Evolutionary conservation across 2,329 filamentous ascomycete species (phyloP), one percentile per base, ranked within the genome.

Genomic region (Apiospora malaysiana): DNA sequence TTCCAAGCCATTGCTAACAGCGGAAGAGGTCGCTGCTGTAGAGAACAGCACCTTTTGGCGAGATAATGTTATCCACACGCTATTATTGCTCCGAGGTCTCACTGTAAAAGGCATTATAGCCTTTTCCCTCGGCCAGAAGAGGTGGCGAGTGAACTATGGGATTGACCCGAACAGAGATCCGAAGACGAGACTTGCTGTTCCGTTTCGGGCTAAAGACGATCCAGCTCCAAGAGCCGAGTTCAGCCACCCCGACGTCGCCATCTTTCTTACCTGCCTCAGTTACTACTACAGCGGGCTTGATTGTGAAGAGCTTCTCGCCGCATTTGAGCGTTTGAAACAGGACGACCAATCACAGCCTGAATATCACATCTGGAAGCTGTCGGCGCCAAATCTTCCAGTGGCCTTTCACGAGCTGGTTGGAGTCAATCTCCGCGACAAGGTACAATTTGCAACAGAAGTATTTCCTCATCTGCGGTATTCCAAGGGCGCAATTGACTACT

Each of bases 401-500:
- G 70, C 78, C 0, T 87, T 88, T 66, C 78, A 71, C 0, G 79
- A 83, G 0, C 76, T 90, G 0, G 75, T 77, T 1, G 84, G 85
- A 0, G 82, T 94, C 66, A 94, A 93, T 69, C 74, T 92, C 0
- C 81, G 87, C 0, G 89, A 94, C 74, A 76, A 75, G 0, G 42
- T 75, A 0, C 85, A 88, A 43, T 91, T 87, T 69, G 75, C 73
- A 0, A 63, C 81, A 0, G 69, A 83, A 0, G 70, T 93, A 0
- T 93, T 90, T 66, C 87, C 87, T 0, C 72, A 78, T 42, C 74
- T 94, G 0, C 81, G 84, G 0, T 84, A 82, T 70, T 83, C 86
- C 0, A 91, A 90, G 72, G 79, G 77, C 0, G 83, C 82, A 0
- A 84, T 94, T 2, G 88, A 94, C 72, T 94, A 90, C 73, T 94